phyloP scores from a whole-genome alignment of 1,284 basidiomycete genomes.

The Mycosarcoma maydis region DNA sequence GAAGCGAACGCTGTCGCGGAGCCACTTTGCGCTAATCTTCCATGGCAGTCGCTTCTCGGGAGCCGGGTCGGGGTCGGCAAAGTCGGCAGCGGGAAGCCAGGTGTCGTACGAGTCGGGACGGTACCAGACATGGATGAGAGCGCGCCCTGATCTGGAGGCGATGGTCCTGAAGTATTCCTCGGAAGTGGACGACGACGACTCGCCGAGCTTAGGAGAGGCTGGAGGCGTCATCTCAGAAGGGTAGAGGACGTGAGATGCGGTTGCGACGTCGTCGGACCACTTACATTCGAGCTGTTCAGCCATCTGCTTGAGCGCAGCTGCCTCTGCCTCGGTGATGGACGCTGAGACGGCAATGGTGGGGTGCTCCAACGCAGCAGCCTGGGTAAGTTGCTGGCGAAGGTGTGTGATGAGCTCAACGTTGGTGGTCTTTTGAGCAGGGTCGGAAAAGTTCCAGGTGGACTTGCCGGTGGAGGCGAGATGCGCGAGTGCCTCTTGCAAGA shows the following conservation, averaged over 20 bases:
- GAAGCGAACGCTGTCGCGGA: slow-evolving; percentile 59
- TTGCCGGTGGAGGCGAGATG: slow-evolving; percentile 42
- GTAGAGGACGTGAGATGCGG: slow-evolving; percentile 60
- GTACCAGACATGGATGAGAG: slow-evolving; percentile 67
- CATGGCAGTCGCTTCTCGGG: slow-evolving; percentile 56
- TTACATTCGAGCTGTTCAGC: slow-evolving; percentile 56
- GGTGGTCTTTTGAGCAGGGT: slow-evolving; percentile 34
- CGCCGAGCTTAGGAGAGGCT: slow-evolving; percentile 42
- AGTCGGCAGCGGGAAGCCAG: slow-evolving; percentile 65
- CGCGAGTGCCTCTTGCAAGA: slow-evolving; percentile 48
- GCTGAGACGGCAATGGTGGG: slow-evolving; percentile 43
- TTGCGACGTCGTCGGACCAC: slow-evolving; percentile 49
- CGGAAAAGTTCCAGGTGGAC: slow-evolving; percentile 49
- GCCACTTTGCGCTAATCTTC: slow-evolving; percentile 60
- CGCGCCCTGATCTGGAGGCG: slow-evolving; percentile 54
- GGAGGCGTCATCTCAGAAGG: slow-evolving; percentile 50
- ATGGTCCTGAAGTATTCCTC: slow-evolving; percentile 66
- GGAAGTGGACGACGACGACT: slow-evolving; percentile 22
- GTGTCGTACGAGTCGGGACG: slow-evolving; percentile 67
- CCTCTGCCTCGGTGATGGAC: slow-evolving; percentile 61
- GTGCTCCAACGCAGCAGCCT: slow-evolving; percentile 41
- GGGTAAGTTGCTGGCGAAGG: slow-evolving; percentile 47
- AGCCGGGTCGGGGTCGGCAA: slow-evolving; percentile 64
- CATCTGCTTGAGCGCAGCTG: slow-evolving; percentile 45
- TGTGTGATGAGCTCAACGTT: slow-evolving; percentile 56